Evolutionary conservation across 805 yeast species (phyloP), one percentile per base, ranked within the genome.

Genomic region (Tetrapisispora fleetii): DNA sequence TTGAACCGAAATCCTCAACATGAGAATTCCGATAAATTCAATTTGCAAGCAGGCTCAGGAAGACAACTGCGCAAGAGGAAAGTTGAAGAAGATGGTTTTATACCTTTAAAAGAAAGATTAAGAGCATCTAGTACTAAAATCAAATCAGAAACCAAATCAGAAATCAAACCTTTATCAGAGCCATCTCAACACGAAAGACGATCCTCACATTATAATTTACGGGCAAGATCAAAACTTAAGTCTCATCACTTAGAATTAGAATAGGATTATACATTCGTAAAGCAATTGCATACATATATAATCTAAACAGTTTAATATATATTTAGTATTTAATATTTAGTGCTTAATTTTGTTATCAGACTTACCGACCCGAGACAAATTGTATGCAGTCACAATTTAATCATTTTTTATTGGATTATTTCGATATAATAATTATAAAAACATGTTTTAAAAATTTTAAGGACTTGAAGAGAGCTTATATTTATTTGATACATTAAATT

Each of bases 191-290:
- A 55, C 39, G 67, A 62, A 18, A 60, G 57, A 37, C 50, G 67
- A 37, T 62, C 67, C 1, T 53, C 57, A 4, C 65, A 62, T 47
- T 63, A 63, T 50, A 63, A 63, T 50, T 47, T 63, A 32, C 56
- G 67, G 17, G 63, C 66, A 7, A 61, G 58, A 52, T 63, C 67
- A 5, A 62, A 63, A 47, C 50, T 62, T 14, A 58, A 59, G 42
- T 52, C 57, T 6, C 37, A 43, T 30, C 38, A 49, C n/a, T 37
- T 47, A 22, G 41, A 46, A 21, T 21, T 39, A 11, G 44, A 41
- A 28, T 41, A 19, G 18, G 3, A 18, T 11, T 11, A 17, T 36
- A 9, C n/a, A n/a, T n/a, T n/a, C n/a, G n/a, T n/a, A n/a, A n/a
- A n/a, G n/a, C n/a, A n/a, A n/a, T n/a, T n/a, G n/a, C n/a, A n/a